phyloP scores from a whole-genome alignment of 2,329 filamentous ascomycete genomes.

The Epichloe amarillans region DNA sequence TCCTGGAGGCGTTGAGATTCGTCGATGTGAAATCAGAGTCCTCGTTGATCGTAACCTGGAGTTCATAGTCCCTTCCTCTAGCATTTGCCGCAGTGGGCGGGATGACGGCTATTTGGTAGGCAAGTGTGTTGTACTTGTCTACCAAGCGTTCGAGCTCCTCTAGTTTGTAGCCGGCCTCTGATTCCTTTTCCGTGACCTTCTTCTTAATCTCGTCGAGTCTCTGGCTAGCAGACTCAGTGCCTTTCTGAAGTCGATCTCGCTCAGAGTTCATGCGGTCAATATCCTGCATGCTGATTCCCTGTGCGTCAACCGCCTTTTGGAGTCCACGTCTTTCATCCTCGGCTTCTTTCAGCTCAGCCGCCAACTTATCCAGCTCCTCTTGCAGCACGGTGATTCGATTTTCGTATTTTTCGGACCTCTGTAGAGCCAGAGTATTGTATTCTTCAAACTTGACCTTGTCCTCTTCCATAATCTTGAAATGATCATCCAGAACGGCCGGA shows the following conservation, averaged over 20 bases:
- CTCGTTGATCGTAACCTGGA: conserved; percentile 69
- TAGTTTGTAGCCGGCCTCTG: conserved; percentile 72
- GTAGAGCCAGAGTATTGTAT: conserved; percentile 75
- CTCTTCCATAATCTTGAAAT: conserved; percentile 87
- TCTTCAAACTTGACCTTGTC: conserved; percentile 92
- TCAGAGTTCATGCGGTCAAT: conserved; percentile 98
- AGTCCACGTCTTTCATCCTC: conserved; percentile 71
- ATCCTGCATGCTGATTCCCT: conserved; percentile 93
- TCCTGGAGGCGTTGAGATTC: conserved; percentile 32
- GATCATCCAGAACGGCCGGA: conserved; percentile 69
- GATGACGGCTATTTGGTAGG: conserved; percentile 87
- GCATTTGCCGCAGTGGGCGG: conserved; percentile 75
- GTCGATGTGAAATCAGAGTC: conserved; percentile 62
- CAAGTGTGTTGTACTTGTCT: conserved; percentile 84
- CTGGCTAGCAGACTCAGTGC: conserved; percentile 61
- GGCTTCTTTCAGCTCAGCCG: conserved; percentile 60
- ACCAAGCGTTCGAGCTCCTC: conserved; percentile 87
- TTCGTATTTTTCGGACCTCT: conserved; percentile 81
- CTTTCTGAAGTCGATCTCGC: conserved; percentile 81
- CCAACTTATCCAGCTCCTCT: conserved; percentile 69
- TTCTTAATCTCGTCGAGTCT: conserved; percentile 77
- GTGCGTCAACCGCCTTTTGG: conserved; percentile 77
- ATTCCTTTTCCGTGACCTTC: conserved; percentile 71
- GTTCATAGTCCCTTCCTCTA: conserved; percentile 72
- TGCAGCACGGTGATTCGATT: conserved; percentile 69